phyloP scores from a whole-genome alignment of 2,329 filamentous ascomycete species.

The Cercospora sesami region DNA sequence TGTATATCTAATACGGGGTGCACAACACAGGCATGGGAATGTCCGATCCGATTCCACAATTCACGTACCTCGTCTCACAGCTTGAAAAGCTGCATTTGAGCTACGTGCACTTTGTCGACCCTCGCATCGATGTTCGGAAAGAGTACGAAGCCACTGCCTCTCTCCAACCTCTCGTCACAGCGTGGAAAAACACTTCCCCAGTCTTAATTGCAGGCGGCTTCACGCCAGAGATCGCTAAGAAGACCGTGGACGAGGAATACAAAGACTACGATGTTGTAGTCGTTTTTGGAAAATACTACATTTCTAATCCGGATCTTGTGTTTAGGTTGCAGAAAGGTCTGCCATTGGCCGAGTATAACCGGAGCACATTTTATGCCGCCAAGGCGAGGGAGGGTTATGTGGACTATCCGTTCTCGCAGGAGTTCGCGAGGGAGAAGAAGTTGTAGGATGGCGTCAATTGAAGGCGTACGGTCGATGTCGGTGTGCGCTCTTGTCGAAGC shows the following conservation, averaged over 20 bases:
- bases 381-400: neutral
- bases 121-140: neutral
- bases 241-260: neutral
- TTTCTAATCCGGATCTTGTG: neutral
- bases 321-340: neutral
- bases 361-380: neutral
- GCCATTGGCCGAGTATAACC: neutral
- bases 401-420: neutral
- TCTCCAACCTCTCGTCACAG: neutral
- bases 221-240: neutral
- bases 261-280: neutral
- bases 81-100: neutral
- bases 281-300: neutral
- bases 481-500: no score
- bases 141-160: neutral
- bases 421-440: neutral
- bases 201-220: neutral
- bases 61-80: neutral
- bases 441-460: neutral
- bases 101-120: neutral
- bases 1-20: neutral
- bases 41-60: neutral
- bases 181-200: neutral
- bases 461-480: neutral
- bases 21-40: neutral